A percentile compares a stretch with the other conserved stretches of the same genome.
Evolutionary conservation across 169 alveolate species (phyloP).

Genomic region (Cyclospora cayetanensis): DNA sequence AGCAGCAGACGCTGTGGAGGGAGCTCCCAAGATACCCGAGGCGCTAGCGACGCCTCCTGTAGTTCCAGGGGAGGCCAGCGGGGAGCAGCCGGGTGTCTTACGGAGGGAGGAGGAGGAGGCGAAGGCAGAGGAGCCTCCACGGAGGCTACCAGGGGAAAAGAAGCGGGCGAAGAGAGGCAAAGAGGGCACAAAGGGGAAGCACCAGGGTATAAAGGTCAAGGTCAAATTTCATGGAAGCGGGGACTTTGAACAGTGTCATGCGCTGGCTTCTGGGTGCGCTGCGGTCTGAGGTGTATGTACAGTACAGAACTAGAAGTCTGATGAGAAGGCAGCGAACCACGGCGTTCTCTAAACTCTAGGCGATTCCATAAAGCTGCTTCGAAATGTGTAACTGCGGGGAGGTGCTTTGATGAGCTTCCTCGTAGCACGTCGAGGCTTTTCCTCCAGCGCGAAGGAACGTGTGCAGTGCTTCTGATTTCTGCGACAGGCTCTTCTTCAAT

Average conservation of each 20-base stretch:
- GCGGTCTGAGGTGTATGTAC: slow-evolving; percentile 22
- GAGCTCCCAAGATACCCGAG: background rate
- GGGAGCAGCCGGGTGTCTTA: background rate
- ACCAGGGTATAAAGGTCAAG: background rate
- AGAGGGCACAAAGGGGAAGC: background rate
- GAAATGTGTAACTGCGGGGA: background rate
- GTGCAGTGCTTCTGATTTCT: background rate
- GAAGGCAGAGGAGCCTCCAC: background rate
- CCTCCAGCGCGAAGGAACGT: background rate
- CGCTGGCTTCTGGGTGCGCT: slow-evolving; percentile 17
- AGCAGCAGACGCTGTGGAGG: background rate
- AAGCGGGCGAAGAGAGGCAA: background rate
- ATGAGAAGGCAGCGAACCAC: too few relatives aligned
- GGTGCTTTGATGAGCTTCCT: background rate
- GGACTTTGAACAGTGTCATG: slow-evolving; percentile 39
- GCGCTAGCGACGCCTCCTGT: background rate
- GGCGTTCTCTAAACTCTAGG: too few relatives aligned
- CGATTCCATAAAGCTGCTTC: too few relatives aligned
- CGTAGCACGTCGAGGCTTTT: background rate
- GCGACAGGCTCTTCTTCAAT: slow-evolving; percentile 40
- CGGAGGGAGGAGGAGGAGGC: background rate
- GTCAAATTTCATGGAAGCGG: slow-evolving; percentile 46
- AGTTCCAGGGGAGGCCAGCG: background rate
- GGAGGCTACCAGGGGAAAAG: background rate
- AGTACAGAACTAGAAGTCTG: too few relatives aligned